These are phyloP conservation scores for Cnidoscolus chayamansa DNA, from an alignment of 441 rosid genomes.

Conservation along the genomic window DNA sequence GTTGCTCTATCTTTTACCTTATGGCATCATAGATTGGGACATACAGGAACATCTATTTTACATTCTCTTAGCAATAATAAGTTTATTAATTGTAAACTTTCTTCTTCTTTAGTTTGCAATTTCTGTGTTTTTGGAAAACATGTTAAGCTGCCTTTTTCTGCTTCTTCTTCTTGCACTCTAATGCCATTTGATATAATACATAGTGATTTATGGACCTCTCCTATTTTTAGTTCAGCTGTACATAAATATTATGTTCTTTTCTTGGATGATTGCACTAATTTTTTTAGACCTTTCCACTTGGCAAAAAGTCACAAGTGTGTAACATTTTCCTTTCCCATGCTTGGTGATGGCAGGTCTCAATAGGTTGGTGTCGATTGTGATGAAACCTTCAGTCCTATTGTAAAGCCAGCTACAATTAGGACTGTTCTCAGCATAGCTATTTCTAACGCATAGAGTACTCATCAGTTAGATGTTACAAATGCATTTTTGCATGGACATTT, in stretches of 20 bases:
- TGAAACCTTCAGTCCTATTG: too few relatives aligned
- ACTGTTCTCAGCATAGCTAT: too few relatives aligned
- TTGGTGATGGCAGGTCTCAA: too few relatives aligned
- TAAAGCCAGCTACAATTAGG: too few relatives aligned
- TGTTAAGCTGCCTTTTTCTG: neutral
- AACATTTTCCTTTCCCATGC: neutral
- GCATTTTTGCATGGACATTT: too few relatives aligned
- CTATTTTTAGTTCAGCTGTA: neutral
- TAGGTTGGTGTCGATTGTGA: too few relatives aligned
- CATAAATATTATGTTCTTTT: neutral
- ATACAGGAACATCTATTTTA: slow-evolving; percentile 9
- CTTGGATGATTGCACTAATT: neutral
- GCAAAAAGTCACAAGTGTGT: neutral
- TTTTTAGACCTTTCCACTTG: neutral
- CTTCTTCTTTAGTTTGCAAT: neutral
- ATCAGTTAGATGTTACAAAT: too few relatives aligned
- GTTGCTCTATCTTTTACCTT: neutral
- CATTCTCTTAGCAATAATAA: neutral
- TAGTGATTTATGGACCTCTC: slow-evolving; percentile 1
- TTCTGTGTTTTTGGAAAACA: slow-evolving; percentile 5
- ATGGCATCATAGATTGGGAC: slow-evolving; percentile 7
- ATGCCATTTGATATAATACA: slow-evolving; percentile 2
- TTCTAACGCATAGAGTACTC: too few relatives aligned
- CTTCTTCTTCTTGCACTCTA: neutral
- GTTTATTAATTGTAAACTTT: neutral